Base-by-base conservation (phyloP, 176 grass and related monocot genomes). In the Carex cristatella region DNA sequence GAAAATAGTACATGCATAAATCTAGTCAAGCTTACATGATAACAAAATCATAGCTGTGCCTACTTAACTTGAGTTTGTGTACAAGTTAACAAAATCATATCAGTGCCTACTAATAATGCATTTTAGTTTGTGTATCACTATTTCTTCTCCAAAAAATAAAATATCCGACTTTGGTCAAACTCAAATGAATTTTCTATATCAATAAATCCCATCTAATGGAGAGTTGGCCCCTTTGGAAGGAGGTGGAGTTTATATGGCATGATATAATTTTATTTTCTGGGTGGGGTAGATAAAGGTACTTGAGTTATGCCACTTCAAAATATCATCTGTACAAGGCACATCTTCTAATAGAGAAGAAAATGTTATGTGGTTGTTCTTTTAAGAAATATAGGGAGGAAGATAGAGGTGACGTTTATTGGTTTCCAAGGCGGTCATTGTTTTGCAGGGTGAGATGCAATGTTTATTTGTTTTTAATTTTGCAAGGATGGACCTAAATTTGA, bases 401-500 rank as follows among this genome's bases (percentile, higher is more conserved):
- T 75, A 28, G 28, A 69, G 5, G 31, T 69, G 15, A 42, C 42
- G 4, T 69, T 42, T 46, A 48, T 78, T 56, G 61, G 61, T 51
- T 30, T 78, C 18, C 51, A 57, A 78, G 51, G 44, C 10, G 1
- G 27, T 77, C 27, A 32, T 55, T 10, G 18, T 13, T 56, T 31
- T 53, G 44, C 71, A 53, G 19, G 72, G 27, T 56, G 55, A 55
- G 28, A 48, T 73, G 19, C 35, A 33, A 23, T 56, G 48, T 76
- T 53, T 55, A 55, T 40, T 37, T 69, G 12, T 2, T 74, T 74
- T n/a, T 74, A 27, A 49, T 49, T 51, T 51, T 73, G 49, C n/a
- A 46, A 49, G 69, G 61, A 23, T 16, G 3, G 32, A 2, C 38
- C 28, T n/a, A 51, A 49, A 79, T 84, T 91, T 68, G n/a, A 89